Evolutionary conservation across 148 eudicot species (phyloP), one percentile per base, ranked within the genome.

Genomic region (Rhododendron griersonianum): DNA sequence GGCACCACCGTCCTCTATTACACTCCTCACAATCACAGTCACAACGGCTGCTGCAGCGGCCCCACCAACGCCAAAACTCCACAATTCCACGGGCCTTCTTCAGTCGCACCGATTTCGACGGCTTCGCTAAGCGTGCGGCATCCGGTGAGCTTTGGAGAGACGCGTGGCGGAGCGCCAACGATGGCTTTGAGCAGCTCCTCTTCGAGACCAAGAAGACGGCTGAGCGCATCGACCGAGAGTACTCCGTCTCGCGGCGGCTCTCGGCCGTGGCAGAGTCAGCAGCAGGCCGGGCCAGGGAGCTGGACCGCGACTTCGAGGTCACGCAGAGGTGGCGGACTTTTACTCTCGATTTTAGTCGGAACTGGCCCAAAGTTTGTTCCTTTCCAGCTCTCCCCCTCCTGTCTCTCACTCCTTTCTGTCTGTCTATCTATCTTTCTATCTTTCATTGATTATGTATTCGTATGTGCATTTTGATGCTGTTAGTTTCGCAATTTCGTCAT

Each of bases 141-240:
- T 94, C 99, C 47, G 98, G 99, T 8, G 96, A 97, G 71, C 92
- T 90, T 23, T 93, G 91, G 94, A 89, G 86, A 44, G 96, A 92
- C 81, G 92, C 90, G 16, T 97, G 99, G 99, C 87, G 95, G 14
- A 87, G 87, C 28, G 98, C 98, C 30, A 95, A 95, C 88, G 89
- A 94, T 65, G 93, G 95, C 4, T 95, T 97, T 82, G 99, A 97
- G 69, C 96, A 90, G 89, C 81, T 97, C 7, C 83, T 93, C 2
- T 97, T 87, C 85, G 99, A 97, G 81, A 83, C 98, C 18, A 92
- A 78, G 89, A 96, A 94, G 87, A 88, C 98, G 4, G 96, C 96
- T 16, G 98, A 95, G 85, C 90, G 98, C 10, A 88, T 97, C 39
- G 98, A 95, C 88, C 95, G 99, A 14, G 87, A 85, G 0, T 97